phyloP scores from a whole-genome alignment of 2,329 filamentous ascomycete genomes.

The Colletotrichum destructivum region DNA sequence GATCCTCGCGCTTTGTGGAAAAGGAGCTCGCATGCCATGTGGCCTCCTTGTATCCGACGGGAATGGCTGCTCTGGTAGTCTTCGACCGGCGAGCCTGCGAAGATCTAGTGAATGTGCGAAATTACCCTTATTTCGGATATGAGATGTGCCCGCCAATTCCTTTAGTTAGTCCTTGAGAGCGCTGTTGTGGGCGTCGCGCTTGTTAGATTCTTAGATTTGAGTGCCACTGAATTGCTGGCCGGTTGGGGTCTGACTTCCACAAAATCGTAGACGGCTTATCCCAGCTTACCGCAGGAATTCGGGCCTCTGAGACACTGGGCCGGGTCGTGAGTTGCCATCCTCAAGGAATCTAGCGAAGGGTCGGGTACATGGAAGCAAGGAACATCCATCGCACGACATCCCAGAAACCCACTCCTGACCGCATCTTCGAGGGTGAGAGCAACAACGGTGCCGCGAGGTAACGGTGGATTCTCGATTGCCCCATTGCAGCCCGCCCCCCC shows the following conservation, averaged over 20 bases:
- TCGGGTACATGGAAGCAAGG: neutral
- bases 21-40: conserved; percentile 39
- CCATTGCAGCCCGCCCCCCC: conserved; percentile 1
- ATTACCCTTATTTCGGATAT: conserved; percentile 40
- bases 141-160: conserved; percentile 8
- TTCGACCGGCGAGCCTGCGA: conserved; percentile 23
- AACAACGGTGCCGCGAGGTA: conserved; percentile 1
- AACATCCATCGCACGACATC: conserved; percentile 17
- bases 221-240: neutral
- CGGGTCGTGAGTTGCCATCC: conserved; percentile 12
- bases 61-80: conserved; percentile 28
- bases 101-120: conserved; percentile 33
- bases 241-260: too few species aligned
- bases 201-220: neutral
- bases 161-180: conserved; percentile 10
- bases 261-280: conserved; percentile 1
- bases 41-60: conserved; percentile 38
- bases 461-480: conserved; percentile 11
- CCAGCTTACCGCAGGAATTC: conserved; percentile 5
- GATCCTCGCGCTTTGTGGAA: conserved; percentile 26
- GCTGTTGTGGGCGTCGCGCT: conserved; percentile 13
- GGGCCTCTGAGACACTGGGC: conserved; percentile 14
- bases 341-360: conserved; percentile 8
- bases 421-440: conserved; percentile 13
- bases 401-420: conserved; percentile 7